Evolutionary conservation across 805 yeast species (phyloP), one percentile per base, ranked within the genome.

Genomic region (Trichomonascus vanleenenianus): DNA sequence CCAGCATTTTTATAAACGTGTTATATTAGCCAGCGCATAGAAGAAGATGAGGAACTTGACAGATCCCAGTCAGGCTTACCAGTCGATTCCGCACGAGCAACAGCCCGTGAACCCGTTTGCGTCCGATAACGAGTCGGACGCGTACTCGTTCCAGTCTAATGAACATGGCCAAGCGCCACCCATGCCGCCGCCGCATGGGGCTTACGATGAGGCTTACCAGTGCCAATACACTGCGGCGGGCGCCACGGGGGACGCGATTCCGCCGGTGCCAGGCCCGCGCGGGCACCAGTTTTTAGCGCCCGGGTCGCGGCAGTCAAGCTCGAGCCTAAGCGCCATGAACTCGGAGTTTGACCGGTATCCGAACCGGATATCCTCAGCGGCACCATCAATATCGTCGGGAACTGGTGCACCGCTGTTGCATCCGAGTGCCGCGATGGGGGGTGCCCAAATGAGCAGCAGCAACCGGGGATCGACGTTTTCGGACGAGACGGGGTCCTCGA

Each of bases 291-390:
- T 19, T 32, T n/a, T 22, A 7, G 50, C 42, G n/a, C 46, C 54
- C 16, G 41, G 36, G 20, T 52, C 56, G 11, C 41, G 57, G 14
- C 50, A 48, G 32, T 55, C 58, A 15, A 48, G 55, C 11, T 49
- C 54, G n/a, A 47, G 54, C 10, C 43, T 53, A 30, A 48, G 45
- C 12, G 53, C 49, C 20, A 49, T 56, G 56, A 47, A 49, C 16
- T 39, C 52, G 2, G 67, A 62, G 40, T 61, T 58, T 39, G 68
- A 64, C 52, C 56, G 69, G 32, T 64, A 64, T 50, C 68, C 69
- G 16, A 51, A 59, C 30, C 50, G 65, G 10, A 56, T 52, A 35
- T 32, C 50, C 30, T 56, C 59, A 3, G 56, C 56, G 6, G 57
- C 56, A 9, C 56, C 56, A 4, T 52, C 57, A 11, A 39, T 54